Evolutionary conservation across 2,329 filamentous ascomycete genomes (phyloP).

Genomic region (Nigrospora osmanthi): DNA sequence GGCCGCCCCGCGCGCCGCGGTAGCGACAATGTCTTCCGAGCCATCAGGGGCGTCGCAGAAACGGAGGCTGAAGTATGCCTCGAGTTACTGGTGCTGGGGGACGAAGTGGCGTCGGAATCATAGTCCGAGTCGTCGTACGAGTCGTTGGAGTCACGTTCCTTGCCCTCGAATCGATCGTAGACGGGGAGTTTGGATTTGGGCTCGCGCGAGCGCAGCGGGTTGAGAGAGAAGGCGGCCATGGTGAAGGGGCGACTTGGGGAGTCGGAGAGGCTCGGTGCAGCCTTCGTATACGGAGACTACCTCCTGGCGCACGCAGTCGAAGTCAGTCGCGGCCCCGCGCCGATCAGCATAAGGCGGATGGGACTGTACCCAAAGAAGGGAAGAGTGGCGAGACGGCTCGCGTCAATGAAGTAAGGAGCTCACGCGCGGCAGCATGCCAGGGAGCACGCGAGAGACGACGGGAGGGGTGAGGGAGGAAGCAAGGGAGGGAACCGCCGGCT

Average conservation of each 20-base stretch:
- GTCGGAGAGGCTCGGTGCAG: too few species aligned
- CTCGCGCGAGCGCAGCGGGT: constrained; percentile 38
- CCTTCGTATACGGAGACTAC: constrained; percentile 39
- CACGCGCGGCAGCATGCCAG: not conserved
- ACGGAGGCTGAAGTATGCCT: constrained; percentile 39
- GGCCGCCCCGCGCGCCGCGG: constrained; percentile 23
- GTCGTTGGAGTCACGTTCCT: constrained; percentile 45
- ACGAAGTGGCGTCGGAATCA: constrained; percentile 27
- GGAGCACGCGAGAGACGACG: not conserved
- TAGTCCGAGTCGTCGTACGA: constrained; percentile 34
- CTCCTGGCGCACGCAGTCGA: constrained; percentile 52
- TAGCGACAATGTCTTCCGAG: constrained; percentile 26
- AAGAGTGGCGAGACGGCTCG: not conserved
- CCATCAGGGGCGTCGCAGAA: constrained; percentile 35
- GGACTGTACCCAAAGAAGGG: constrained; percentile 5
- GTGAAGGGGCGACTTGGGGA: not conserved
- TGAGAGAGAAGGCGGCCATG: constrained; percentile 43
- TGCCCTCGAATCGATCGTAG: constrained; percentile 37
- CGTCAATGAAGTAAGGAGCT: not conserved
- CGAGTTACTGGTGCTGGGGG: constrained; percentile 44
- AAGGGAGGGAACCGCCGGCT: too few species aligned
- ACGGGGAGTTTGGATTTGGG: constrained; percentile 37
- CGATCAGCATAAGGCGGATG: constrained; percentile 2
- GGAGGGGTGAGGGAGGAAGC: too few species aligned
- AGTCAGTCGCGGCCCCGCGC: constrained; percentile 38